A percentile compares a stretch with the other conserved stretches of the same genome.
Conservation (phyloP, 495 filamentous ascomycete genomes). For the Thermothielavioides terrestris region DNA sequence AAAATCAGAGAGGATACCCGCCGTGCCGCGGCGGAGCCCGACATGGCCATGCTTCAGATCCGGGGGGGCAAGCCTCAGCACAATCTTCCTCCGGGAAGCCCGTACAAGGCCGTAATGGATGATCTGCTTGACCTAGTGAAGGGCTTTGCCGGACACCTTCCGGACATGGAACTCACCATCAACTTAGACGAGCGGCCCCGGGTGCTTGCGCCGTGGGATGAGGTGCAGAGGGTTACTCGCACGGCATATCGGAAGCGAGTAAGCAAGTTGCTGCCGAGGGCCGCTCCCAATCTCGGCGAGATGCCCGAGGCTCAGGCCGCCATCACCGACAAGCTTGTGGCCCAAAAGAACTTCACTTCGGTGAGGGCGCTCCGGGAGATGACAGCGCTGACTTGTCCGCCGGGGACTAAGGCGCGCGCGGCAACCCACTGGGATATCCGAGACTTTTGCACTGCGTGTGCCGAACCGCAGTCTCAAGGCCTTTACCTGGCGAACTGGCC, state of each 20-base stretch:
- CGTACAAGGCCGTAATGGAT: conserved; percentile 49
- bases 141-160: conserved; percentile 59
- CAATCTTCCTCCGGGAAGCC: conserved; percentile 34
- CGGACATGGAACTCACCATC: conserved; percentile 73
- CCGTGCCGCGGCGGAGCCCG: conserved; percentile 30
- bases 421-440: conserved; percentile 43
- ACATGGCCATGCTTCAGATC: conserved; percentile 36
- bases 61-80: conserved; percentile 41
- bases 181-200: conserved; percentile 74
- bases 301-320: conserved; percentile 5
- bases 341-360: conserved; percentile 12
- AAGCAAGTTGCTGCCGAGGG: conserved; percentile 28
- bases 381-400: conserved; percentile 47
- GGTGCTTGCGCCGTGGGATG: conserved; percentile 61
- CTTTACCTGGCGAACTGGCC: conserved; percentile 60
- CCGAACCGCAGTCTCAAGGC: conserved; percentile 56
- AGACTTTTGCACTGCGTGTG: conserved; percentile 54
- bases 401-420: conserved; percentile 49
- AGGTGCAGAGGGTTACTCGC: conserved; percentile 34
- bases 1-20: conserved; percentile 44
- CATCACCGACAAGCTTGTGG: not conserved
- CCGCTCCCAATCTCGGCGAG: not conserved
- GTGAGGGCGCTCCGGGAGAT: conserved; percentile 45
- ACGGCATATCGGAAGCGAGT: conserved; percentile 25
- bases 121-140: conserved; percentile 57